Evolutionary conservation across 345 rosid species (phyloP).

Genomic region (Melaleuca quinquenervia): DNA sequence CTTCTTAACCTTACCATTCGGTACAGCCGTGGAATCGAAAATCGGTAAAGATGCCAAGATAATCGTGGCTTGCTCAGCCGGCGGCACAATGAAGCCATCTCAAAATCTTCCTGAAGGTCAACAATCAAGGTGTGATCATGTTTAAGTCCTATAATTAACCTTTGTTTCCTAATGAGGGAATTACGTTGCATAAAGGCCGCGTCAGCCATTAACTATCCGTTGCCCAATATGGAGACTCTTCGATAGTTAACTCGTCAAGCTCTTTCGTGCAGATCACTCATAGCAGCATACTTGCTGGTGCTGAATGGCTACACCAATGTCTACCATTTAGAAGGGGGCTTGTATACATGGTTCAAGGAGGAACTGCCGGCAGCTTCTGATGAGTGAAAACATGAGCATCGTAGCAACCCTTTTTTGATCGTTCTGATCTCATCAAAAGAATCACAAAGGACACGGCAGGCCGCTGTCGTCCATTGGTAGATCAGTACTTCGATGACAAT

Average conservation of each 20-base stretch:
- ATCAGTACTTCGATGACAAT: not conserved
- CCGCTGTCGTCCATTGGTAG: not conserved
- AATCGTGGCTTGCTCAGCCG: constrained; percentile 88
- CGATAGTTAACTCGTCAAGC: not conserved
- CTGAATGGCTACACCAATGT: constrained; percentile 79
- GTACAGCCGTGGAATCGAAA: constrained; percentile 71
- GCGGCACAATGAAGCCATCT: constrained; percentile 81
- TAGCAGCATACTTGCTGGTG: constrained; percentile 90
- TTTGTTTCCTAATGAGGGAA: not conserved
- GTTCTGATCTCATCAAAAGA: not conserved
- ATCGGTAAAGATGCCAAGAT: constrained; percentile 75
- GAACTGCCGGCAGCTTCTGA: constrained; percentile 56
- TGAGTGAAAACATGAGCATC: constrained; percentile 11
- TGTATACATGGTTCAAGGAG: constrained; percentile 76
- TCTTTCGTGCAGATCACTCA: constrained; percentile 60
- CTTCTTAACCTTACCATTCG: not conserved
- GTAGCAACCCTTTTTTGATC: not conserved
- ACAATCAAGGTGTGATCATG: constrained; percentile 81
- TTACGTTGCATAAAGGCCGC: not conserved
- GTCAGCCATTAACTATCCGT: not conserved
- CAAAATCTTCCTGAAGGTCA: constrained; percentile 93
- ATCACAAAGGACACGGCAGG: not conserved
- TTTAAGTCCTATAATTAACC: not conserved
- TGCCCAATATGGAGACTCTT: not conserved
- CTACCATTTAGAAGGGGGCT: constrained; percentile 89